A percentile compares a stretch with the other conserved stretches of the same genome.
These are phyloP conservation scores for Lentinula novae-zelandiae DNA, from an alignment of 1,284 basidiomycete genomes.

Conservation along the genomic window DNA sequence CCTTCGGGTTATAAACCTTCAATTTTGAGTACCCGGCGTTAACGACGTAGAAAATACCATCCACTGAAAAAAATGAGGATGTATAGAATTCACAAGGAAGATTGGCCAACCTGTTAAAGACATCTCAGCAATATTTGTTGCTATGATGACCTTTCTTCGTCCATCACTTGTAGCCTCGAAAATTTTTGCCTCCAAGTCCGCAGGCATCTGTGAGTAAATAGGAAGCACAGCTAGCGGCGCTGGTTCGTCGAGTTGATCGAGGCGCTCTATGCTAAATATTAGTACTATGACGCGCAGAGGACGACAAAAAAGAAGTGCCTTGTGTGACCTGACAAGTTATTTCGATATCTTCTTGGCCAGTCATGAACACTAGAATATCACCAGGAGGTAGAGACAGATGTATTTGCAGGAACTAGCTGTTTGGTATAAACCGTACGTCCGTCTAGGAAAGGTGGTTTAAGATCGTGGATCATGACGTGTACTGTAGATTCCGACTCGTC, in stretches of 20 bases:
- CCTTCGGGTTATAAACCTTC: constrained; percentile 98
- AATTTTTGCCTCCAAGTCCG: constrained; percentile 97
- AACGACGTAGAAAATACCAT: constrained; percentile 96
- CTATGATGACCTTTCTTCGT: constrained; percentile 93
- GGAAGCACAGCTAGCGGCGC: constrained; percentile 85
- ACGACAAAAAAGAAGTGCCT: constrained; percentile 32
- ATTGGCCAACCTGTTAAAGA: constrained; percentile 76
- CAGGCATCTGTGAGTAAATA: constrained; percentile 99
- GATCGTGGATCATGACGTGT: constrained; percentile 95
- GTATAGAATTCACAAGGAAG: constrained; percentile 1
- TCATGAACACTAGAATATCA: constrained; percentile 99
- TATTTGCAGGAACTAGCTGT: constrained; percentile 91
- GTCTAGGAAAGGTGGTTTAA: constrained; percentile 97
- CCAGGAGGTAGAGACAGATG: constrained; percentile 93
- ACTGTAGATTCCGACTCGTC: constrained; percentile 94
- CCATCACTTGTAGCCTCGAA: constrained; percentile 95
- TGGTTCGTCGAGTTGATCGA: constrained; percentile 89
- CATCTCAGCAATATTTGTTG: constrained; percentile 99
- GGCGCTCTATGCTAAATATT: constrained; percentile 59
- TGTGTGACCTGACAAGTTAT: constrained; percentile 88
- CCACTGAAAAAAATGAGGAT: constrained; percentile 50
- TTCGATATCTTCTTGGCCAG: constrained; percentile 99
- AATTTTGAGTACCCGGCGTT: constrained; percentile 97
- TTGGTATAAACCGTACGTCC: constrained; percentile 95
- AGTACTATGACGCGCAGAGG: background rate